These are phyloP conservation scores for Nymphaea thermarum DNA, from an alignment of 164 flowering plant species.

Conservation along the genomic window DNA sequence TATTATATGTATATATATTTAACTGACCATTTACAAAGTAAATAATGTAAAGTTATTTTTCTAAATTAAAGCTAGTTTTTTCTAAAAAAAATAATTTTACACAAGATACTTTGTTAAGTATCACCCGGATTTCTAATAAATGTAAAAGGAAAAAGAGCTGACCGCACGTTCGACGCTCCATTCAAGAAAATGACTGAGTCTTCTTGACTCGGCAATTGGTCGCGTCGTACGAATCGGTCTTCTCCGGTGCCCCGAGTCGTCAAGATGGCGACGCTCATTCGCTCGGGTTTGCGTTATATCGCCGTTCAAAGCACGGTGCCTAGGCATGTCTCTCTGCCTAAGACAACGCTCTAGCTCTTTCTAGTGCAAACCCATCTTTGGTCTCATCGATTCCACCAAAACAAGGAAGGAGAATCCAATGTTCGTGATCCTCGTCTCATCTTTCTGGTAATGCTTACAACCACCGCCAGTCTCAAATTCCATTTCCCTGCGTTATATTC, in stretches of 20 bases:
- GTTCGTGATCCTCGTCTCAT: neutral
- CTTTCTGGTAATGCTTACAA: neutral
- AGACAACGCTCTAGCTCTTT: no score
- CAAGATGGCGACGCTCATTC: neutral
- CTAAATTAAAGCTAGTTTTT: no score
- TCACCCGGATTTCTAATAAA: no score
- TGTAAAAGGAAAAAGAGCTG: no score
- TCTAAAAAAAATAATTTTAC: no score
- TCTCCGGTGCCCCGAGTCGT: neutral
- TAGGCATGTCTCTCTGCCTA: no score
- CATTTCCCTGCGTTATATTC: neutral
- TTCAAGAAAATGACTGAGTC: neutral
- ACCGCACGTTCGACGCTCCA: neutral
- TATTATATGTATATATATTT: no score
- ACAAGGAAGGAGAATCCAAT: neutral
- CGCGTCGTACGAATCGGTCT: neutral
- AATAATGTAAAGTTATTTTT: no score
- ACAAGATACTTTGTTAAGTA: no score
- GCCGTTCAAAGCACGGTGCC: no score
- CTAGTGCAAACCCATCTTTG: no score
- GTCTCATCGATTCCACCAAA: neutral
- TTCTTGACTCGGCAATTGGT: neutral
- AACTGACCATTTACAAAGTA: no score
- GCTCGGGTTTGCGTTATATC: neutral
- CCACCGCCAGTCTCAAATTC: neutral